Evolutionary conservation across 495 filamentous ascomycete genomes (phyloP), one percentile per base, ranked within the genome.

Genomic region (Aspergillus heteromorphus): DNA sequence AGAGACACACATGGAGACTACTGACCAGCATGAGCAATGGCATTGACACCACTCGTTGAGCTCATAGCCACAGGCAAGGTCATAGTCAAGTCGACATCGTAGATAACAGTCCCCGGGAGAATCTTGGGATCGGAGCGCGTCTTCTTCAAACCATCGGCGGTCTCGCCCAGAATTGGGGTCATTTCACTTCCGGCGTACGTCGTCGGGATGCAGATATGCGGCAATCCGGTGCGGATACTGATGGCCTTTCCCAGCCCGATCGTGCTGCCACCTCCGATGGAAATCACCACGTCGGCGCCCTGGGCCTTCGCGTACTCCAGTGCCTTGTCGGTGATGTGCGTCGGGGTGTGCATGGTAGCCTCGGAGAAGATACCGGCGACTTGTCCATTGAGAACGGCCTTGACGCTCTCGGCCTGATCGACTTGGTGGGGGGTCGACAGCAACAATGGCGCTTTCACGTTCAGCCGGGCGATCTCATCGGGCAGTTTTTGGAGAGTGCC

Each of bases 141-240:
- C 54, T 80, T 84, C 68, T 88, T 87, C 62, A 77, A 59, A 1
- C 83, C 83, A 49, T 82, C 73, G 40, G 75, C 76, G 0, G 84
- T 87, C 69, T 88, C 85, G 1, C 85, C 83, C 30, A 88, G 67
- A 45, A 86, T 86, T 0, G 84, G 81, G 1, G 84, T 87, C 74
- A 87, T 85, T 63, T 87, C 85, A 53, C 82, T 85, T 6, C 83
- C 84, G 4, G 85, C 81, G 67, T 88, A 88, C 0, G 84, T 87
- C 11, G 84, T 88, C 11, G 85, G 82, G 36, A 87, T 82, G 48
- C 81, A 83, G 57, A 88, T 77, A 62, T 88, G 83, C 19, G 78
- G 77, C 42, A 87, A 63, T 0, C 82, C 82, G 6, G 83, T 86
- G 21, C 84, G 72, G 48, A 87, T 79, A 45, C 79, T 82, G 55